A percentile compares a stretch with the other conserved stretches of the same genome.
These are phyloP conservation scores for Toxoplasma gondii DNA, from an alignment of 169 alveolate species.

Conservation along the genomic window DNA sequence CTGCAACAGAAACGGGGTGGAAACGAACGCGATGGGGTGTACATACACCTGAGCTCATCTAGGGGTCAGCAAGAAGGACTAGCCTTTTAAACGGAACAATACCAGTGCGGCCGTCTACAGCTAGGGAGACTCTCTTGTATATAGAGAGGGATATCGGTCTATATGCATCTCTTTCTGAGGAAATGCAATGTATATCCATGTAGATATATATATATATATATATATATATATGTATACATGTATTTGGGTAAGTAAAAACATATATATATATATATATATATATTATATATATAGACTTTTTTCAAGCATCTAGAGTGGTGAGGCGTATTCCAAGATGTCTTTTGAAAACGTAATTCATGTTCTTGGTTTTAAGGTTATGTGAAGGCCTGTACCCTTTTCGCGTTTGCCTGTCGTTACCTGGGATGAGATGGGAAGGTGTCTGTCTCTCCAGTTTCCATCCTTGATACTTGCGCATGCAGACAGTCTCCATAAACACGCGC, in stretches of 20 bases:
- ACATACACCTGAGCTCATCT: neutral
- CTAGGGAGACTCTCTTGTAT: neutral
- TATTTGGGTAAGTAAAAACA: neutral
- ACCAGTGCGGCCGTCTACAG: neutral
- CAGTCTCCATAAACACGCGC: conserved; percentile 18
- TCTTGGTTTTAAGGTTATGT: too few relatives aligned
- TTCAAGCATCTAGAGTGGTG: too few relatives aligned
- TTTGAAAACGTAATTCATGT: too few relatives aligned
- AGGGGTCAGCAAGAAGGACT: too few relatives aligned
- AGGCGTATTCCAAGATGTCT: neutral
- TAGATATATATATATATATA: neutral
- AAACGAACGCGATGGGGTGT: neutral
- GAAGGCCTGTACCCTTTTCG: too few relatives aligned
- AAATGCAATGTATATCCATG: neutral
- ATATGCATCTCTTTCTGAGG: too few relatives aligned
- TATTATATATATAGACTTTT: too few relatives aligned
- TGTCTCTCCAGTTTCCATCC: conserved; percentile 14
- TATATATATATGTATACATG: neutral
- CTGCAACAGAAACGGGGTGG: neutral
- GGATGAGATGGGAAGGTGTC: neutral
- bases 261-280: neutral
- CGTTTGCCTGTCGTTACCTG: neutral
- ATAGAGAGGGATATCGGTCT: neutral
- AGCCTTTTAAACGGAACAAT: neutral
- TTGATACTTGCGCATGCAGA: neutral